These are phyloP conservation scores for Hypocreales sp. DNA, from an alignment of 2,329 filamentous ascomycete species.

Conservation along the genomic window DNA sequence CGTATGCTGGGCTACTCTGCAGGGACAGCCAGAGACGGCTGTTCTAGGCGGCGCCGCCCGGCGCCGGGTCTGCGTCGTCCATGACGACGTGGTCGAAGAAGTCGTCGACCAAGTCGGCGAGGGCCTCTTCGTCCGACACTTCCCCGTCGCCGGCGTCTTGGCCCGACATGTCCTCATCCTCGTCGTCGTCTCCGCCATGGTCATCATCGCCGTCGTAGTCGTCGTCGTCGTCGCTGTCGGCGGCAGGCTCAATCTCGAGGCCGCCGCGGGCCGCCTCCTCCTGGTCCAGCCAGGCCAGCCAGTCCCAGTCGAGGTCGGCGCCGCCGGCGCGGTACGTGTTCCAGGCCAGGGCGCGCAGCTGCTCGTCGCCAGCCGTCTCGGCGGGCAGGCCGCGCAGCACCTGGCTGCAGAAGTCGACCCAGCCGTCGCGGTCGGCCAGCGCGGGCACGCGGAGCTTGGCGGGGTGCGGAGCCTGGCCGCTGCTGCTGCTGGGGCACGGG, in stretches of 20 bases:
- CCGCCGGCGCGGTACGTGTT: conserved; percentile 6
- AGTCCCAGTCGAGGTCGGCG: conserved; percentile 7
- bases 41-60: too few relatives aligned
- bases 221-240: conserved; percentile 4
- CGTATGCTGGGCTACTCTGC: too few relatives aligned
- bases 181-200: conserved; percentile 1
- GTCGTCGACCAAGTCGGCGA: conserved; percentile 1
- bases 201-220: conserved; percentile 3
- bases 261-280: conserved; percentile 1
- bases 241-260: conserved; percentile 3
- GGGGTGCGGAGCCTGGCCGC: background rate
- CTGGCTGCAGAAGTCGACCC: conserved; percentile 12
- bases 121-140: conserved; percentile 1
- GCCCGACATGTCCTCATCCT: conserved; percentile 1
- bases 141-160: conserved; percentile 1
- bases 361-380: conserved; percentile 10
- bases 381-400: conserved; percentile 9
- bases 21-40: too few relatives aligned
- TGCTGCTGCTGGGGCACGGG: conserved; percentile 2
- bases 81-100: conserved; percentile 1
- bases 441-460: conserved; percentile 5
- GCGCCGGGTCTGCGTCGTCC: background rate
- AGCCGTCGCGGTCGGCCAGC: conserved; percentile 8
- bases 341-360: conserved; percentile 9
- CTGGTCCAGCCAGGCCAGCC: conserved; percentile 8